Evolutionary conservation across 2,329 filamentous ascomycete genomes (phyloP), one percentile per base, ranked within the genome.

Genomic region (Microascus cirrosus): DNA sequence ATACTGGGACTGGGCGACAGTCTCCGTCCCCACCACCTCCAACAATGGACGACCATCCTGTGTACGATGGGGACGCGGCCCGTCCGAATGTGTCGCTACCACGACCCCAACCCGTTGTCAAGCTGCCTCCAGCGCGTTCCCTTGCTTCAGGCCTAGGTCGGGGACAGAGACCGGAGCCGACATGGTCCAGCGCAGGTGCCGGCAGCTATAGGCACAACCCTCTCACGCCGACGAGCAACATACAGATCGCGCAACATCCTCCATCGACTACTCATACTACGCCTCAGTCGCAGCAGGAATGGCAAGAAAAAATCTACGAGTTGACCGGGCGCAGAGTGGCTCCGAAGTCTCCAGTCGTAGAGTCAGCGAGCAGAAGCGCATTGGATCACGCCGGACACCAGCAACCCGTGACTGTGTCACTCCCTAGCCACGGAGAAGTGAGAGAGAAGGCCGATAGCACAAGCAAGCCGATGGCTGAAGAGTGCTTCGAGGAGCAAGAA

Each of bases 401-500:
- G 53, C 71, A 76, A 42, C 73, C 79, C 34, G 85, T 88, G 4
- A 89, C 88, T 0, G 88, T 94, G 2, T 90, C 87, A 13, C 74
- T 93, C 8, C 89, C 72, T 54, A 69, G 66, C 32, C 48, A 35
- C 11, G 42, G 22, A 12, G 55, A 35, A 10, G 22, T 22, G 20
- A 57, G 24, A 20, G 36, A 55, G 32, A 20, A 34, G 10, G 34
- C 22, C 5, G 15, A 11, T 1, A 28, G 35, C 12, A 62, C 58
- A 10, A 59, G 55, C 3, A 88, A 86, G 65, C 83, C 83, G 54
- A 86, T 90, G 72, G 86, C 87, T 6, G 87, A 90, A 62, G 85
- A 89, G 61, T 89, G 89, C 62, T 92, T 92, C 62, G 88, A 90
- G 66, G 86, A 90, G 65, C 86, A 89, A 65, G 87, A 91, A 68